phyloP scores from a whole-genome alignment of 2,329 filamentous ascomycete genomes.

The Fusarium bulbicola region DNA sequence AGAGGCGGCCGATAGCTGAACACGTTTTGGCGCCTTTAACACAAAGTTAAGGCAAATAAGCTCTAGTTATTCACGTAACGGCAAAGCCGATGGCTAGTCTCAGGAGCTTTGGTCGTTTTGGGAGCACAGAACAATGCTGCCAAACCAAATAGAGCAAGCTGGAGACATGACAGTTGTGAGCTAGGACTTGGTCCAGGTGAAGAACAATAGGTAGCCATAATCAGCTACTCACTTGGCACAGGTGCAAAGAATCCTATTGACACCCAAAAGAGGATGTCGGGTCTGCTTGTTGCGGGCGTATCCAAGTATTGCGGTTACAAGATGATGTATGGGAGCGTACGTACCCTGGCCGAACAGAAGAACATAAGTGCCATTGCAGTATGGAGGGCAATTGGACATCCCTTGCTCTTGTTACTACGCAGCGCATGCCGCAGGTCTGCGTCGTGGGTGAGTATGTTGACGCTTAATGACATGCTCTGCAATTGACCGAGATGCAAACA shows the following conservation, averaged over 20 bases:
- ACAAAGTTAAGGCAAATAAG: slow-evolving; percentile 2
- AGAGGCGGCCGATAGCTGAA: background rate
- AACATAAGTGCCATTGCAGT: background rate
- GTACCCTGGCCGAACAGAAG: slow-evolving; percentile 2
- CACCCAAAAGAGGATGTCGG: slow-evolving; percentile 6
- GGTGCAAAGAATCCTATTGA: slow-evolving; percentile 17
- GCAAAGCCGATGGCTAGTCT: slow-evolving; percentile 9
- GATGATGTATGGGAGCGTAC: background rate
- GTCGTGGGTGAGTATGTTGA: background rate
- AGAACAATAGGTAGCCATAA: slow-evolving; percentile 30
- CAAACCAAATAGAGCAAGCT: background rate
- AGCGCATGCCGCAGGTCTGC: background rate
- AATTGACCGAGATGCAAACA: background rate
- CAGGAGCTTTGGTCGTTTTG: background rate
- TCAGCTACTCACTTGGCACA: slow-evolving; percentile 2
- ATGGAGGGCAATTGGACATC: background rate
- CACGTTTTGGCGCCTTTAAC: background rate
- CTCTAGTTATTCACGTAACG: slow-evolving; percentile 11
- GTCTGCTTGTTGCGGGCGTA: slow-evolving; percentile 13
- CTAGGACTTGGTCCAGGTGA: background rate
- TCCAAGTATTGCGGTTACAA: slow-evolving; percentile 1
- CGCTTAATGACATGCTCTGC: background rate
- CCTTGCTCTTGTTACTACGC: background rate
- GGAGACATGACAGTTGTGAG: background rate
- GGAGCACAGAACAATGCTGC: background rate